Conservation (phyloP, 768 basidiomycete genomes). For the Candolleomyces efflorescens region DNA sequence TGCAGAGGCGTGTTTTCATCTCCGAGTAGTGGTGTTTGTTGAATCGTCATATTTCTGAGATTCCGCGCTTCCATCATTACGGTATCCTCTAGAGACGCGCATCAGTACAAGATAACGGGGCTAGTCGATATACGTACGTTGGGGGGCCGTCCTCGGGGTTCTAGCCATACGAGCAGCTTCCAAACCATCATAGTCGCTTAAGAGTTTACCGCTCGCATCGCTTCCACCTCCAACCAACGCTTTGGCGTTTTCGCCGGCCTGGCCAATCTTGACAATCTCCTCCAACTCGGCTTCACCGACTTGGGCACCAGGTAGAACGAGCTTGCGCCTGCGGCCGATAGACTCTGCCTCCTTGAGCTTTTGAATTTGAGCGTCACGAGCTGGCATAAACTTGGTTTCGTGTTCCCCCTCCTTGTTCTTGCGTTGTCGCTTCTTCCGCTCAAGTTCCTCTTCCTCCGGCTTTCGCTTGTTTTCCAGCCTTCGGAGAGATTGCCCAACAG, state of each 20-base stretch:
- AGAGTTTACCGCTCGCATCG: constrained; percentile 77
- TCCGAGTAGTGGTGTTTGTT: constrained; percentile 92
- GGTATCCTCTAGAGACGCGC: constrained; percentile 70
- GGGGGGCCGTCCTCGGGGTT: constrained; percentile 91
- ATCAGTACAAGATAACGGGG: constrained; percentile 5
- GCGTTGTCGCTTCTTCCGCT: constrained; percentile 84
- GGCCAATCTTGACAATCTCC: constrained; percentile 98
- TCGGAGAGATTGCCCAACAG: constrained; percentile 85
- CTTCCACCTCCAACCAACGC: constrained; percentile 77
- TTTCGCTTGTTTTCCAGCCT: constrained; percentile 96
- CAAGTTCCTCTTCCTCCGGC: constrained; percentile 90
- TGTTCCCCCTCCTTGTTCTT: constrained; percentile 71
- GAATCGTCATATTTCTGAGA: constrained; percentile 87
- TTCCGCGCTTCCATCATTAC: constrained; percentile 94
- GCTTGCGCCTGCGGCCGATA: constrained; percentile 80
- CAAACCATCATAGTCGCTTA: constrained; percentile 91
- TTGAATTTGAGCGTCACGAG: constrained; percentile 95
- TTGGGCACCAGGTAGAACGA: constrained; percentile 84
- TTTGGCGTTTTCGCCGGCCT: constrained; percentile 86
- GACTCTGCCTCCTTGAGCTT: constrained; percentile 97
- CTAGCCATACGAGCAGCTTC: constrained; percentile 88
- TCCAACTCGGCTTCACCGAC: constrained; percentile 94
- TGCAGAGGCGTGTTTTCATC: constrained; percentile 98
- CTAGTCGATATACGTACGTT: constrained; percentile 55
- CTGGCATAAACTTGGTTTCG: constrained; percentile 94